phyloP scores from a whole-genome alignment of 2,329 filamentous ascomycete species.

The Fusarium buxicola region DNA sequence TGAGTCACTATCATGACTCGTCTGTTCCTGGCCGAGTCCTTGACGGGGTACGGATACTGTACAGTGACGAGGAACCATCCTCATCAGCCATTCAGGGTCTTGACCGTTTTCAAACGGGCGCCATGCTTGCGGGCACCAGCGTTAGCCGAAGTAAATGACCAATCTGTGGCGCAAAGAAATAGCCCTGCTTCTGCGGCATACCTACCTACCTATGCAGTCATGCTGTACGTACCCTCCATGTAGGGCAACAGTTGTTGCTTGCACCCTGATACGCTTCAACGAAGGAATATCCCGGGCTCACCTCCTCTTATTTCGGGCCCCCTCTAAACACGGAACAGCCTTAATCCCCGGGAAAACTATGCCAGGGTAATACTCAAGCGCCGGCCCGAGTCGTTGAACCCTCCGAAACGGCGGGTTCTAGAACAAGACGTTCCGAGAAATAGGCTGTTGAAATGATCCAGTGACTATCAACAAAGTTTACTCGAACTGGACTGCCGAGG shows the following conservation, averaged over 20 bases:
- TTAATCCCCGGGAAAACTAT: no score
- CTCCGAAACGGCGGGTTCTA: slow-evolving; percentile 12
- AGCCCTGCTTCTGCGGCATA: slow-evolving; percentile 16
- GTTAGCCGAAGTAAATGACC: slow-evolving; percentile 24
- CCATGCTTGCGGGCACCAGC: slow-evolving; percentile 26
- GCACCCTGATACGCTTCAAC: background rate
- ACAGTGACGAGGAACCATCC: background rate
- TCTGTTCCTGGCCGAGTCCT: background rate
- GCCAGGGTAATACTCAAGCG: no score
- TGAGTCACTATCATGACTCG: background rate
- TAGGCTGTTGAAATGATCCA: slow-evolving; percentile 2
- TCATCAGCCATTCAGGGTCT: slow-evolving; percentile 8
- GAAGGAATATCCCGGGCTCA: no score
- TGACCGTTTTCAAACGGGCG: slow-evolving; percentile 8
- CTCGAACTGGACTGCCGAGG: slow-evolving; percentile 29
- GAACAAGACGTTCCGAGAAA: background rate
- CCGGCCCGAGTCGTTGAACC: background rate
- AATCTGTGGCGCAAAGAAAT: slow-evolving; percentile 17
- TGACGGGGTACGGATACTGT: no score
- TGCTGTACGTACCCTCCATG: no score
- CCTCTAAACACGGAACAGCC: no score
- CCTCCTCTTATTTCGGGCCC: no score
- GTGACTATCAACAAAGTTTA: slow-evolving; percentile 21
- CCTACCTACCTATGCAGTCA: no score
- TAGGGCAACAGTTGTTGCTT: slow-evolving; percentile 5